Base-by-base conservation (phyloP, 2,329 filamentous ascomycete species). In the Apiospora marii region DNA sequence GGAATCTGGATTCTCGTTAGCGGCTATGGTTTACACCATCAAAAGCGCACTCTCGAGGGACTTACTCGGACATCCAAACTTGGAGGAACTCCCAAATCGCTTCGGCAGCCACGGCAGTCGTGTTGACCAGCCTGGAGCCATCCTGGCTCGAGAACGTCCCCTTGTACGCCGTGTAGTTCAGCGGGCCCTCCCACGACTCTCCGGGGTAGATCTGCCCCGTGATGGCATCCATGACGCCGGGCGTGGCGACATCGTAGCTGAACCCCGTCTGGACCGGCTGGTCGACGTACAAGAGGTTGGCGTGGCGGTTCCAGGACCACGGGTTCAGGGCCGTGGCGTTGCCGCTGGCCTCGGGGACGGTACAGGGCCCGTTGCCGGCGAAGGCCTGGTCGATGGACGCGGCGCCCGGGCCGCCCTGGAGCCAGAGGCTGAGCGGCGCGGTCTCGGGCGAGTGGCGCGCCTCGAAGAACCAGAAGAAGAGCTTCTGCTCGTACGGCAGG, bases 31-130 rank as follows among this genome's bases (percentile, higher is more conserved):
- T 13, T 22, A 12, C 27, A 34, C 7, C 16, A 61, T 10, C 10
- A 34, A 34, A 22, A 14, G 71, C 73, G 70, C 67, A 75, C 76
- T 89, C 87, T 51, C 86, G 81, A 41, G 72, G 13, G 8, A 22
- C 53, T 10, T 61, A 61, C 53, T 85, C 1, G 3, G 30, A 22
- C 53, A 61, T 61, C 53, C 53, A 76, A 0, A 88, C 89, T 76
- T 91, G 89, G 34, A 91, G 77, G 0, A 87, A 89, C 79, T 87
- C 88, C 87, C 88, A 91, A 81, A 91, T 88, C 69, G 87, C 87
- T 1, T 88, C 88, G 3, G 89, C 89, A 3, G 79, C 76, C 16
- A 81, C 69, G 12, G 77, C 74, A 1, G 78, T 81, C 0, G 78
- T 80, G 24, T 78, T 77, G 53, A 75, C 27, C 16, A 58, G 16